Evolutionary conservation across 2,329 filamentous ascomycete species (phyloP), one percentile per base, ranked within the genome.

Genomic region (Aspergillus felis): DNA sequence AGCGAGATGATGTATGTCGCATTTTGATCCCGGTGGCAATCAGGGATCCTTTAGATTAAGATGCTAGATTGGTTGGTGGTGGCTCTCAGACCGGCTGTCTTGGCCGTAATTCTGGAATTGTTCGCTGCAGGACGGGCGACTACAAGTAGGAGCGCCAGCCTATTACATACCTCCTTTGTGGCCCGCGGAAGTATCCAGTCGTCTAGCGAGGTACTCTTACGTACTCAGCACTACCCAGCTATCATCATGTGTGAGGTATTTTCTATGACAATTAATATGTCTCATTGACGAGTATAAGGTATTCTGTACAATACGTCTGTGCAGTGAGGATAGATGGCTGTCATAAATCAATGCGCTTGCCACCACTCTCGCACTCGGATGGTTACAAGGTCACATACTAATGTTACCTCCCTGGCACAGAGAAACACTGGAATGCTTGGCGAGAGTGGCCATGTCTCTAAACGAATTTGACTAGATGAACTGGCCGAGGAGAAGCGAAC

Each of bases 61-160:
- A 48, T 10, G 44, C 58, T 57, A 55, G 54, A 17, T 47, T 35
- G 60, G 25, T 59, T 55, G 58, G 41, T 56, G 48, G 55, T 61
- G 55, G 59, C 56, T 59, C 59, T 53, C 59, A 59, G 64, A 60
- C 56, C 53, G 55, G 52, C 42, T 52, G 57, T 53, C 58, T 62
- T 63, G 59, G 60, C 59, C 28, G 47, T 53, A 44, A 32, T 46
- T 73, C 71, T 72, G 68, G 71, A 73, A 73, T 48, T 32, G 61
- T 73, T 72, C 70, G 68, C 55, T 71, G 71, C 71, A 73, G 63
- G 32, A 53, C 42, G 50, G 53, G 20, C 50, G 51, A 56, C 51
- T 22, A 46, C 27, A 51, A 44, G 10, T 5, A 44, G 10, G 1
- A 6, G 12, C 24, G 24, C 44, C 20, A 10, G 22, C 10, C 25